These are phyloP conservation scores for Penicillium coprophilum DNA, from an alignment of 495 filamentous ascomycete genomes.

Conservation along the genomic window DNA sequence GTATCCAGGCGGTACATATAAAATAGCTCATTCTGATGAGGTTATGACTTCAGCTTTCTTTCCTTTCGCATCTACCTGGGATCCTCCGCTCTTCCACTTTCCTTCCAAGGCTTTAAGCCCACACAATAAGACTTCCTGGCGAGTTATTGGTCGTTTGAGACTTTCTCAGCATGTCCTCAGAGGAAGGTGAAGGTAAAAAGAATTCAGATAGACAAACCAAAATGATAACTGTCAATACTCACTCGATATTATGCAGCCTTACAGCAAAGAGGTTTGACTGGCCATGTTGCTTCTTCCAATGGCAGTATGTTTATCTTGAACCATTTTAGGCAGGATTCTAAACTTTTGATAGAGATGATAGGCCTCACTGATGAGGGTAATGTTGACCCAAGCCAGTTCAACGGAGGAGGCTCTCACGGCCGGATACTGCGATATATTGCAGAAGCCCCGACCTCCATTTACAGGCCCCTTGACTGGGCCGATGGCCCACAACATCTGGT, in stretches of 20 bases:
- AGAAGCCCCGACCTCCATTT: not conserved
- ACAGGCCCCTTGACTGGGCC: not conserved
- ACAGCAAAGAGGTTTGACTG: too few relatives aligned
- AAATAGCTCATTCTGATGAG: not conserved
- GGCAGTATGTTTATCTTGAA: not conserved
- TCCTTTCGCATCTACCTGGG: not conserved
- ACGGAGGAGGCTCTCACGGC: fast-evolving
- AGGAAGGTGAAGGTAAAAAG: not conserved
- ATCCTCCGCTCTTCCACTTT: not conserved
- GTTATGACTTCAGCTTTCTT: not conserved
- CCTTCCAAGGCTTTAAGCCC: not conserved
- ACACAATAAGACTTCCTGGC: not conserved
- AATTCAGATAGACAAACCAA: not conserved
- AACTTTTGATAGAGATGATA: not conserved
- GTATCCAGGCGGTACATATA: not conserved
- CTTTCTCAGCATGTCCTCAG: not conserved
- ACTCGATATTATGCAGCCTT: not conserved
- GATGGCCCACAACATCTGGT: not conserved
- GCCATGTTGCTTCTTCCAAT: not conserved
- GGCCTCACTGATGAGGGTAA: not conserved
- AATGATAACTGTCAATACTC: not conserved
- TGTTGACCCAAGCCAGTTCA: not conserved
- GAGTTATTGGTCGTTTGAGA: not conserved
- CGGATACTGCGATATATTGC: not conserved
- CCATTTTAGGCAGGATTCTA: not conserved